Evolutionary conservation across 2,329 filamentous ascomycete genomes (phyloP).

Genomic region (Zymoseptoria crescenta): DNA sequence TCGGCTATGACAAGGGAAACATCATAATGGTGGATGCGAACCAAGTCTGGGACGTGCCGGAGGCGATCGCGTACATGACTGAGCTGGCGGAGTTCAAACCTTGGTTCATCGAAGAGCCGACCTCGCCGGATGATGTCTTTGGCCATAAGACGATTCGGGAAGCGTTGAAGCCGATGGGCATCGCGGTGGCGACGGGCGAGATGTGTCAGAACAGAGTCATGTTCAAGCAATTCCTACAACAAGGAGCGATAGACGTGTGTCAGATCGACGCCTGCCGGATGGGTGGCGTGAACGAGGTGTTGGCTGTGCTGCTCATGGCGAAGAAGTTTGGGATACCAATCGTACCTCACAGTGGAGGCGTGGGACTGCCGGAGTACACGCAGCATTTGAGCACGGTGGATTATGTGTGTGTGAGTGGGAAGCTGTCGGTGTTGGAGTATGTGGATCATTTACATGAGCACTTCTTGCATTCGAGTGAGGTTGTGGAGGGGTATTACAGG

Average conservation of each 20-base stretch:
- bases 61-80: conserved; percentile 82
- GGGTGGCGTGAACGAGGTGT: conserved; percentile 83
- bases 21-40: conserved; percentile 91
- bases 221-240: conserved; percentile 82
- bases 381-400: conserved; percentile 90
- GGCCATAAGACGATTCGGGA: conserved; percentile 80
- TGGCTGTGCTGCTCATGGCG: conserved; percentile 82
- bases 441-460: conserved; percentile 92
- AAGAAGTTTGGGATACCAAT: conserved; percentile 72
- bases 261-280: conserved; percentile 87
- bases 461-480: conserved; percentile 72
- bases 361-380: conserved; percentile 87
- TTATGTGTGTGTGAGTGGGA: conserved; percentile 77
- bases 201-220: conserved; percentile 94
- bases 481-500: conserved; percentile 79
- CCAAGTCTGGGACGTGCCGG: conserved; percentile 81
- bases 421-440: conserved; percentile 72
- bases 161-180: conserved; percentile 63
- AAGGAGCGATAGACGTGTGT: conserved; percentile 75
- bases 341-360: conserved; percentile 82
- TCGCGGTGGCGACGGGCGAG: conserved; percentile 84
- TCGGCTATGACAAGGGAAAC: conserved; percentile 75
- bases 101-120: conserved; percentile 85
- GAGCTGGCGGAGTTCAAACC: conserved; percentile 74
- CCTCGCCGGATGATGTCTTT: conserved; percentile 79